These are phyloP conservation scores for Amauroascus niger DNA, from an alignment of 2,329 filamentous ascomycete genomes.

Conservation along the genomic window DNA sequence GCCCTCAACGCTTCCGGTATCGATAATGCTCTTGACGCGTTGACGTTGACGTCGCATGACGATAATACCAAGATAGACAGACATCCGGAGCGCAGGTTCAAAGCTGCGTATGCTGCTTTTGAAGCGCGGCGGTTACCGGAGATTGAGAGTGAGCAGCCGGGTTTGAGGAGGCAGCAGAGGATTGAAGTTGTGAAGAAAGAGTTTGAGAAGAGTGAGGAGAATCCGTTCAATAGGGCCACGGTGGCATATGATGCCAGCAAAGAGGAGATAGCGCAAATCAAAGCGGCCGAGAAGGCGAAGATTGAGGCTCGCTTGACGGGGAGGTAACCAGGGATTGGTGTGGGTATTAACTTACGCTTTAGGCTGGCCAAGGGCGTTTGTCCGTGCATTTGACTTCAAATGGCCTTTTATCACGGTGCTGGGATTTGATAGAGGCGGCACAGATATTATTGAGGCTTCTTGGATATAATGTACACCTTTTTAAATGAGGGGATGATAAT, in stretches of 20 bases:
- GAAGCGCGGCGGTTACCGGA: constrained; percentile 73
- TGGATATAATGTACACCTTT: not conserved
- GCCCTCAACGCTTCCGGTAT: constrained; percentile 77
- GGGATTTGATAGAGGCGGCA: not conserved
- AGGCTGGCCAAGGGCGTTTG: no score
- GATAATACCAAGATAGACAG: constrained; percentile 64
- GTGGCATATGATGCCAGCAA: constrained; percentile 66
- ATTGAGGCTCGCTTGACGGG: constrained; percentile 57
- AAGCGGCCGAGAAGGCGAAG: constrained; percentile 58
- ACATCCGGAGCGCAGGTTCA: constrained; percentile 79
- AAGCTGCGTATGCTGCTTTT: constrained; percentile 73
- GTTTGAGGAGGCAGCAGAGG: constrained; percentile 71
- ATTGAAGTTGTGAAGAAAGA: constrained; percentile 78
- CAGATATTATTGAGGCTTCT: not conserved
- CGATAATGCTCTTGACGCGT: constrained; percentile 83
- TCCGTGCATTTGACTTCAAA: no score
- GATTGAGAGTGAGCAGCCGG: constrained; percentile 74
- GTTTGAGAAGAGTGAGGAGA: constrained; percentile 89
- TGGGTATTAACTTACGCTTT: not conserved
- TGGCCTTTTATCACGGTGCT: not conserved
- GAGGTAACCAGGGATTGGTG: not conserved
- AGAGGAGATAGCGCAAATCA: constrained; percentile 62
- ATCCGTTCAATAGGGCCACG: constrained; percentile 82
- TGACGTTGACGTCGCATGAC: constrained; percentile 54
- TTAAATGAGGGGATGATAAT: not conserved